Evolutionary conservation across 805 yeast genomes (phyloP).

Genomic region (Pichia manshurica): DNA sequence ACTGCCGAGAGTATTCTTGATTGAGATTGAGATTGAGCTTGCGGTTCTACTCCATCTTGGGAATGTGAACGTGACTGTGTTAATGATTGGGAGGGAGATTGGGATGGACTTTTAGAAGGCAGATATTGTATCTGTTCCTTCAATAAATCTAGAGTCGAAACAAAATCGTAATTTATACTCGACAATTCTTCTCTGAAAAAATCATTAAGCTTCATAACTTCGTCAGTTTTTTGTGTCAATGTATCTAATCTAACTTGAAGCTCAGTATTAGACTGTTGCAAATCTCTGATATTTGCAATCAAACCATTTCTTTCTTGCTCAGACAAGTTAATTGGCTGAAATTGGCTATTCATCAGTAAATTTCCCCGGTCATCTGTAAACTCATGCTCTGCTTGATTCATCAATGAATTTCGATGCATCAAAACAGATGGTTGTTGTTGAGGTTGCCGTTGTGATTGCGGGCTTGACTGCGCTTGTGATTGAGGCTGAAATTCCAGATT

Average conservation of each 20-base stretch:
- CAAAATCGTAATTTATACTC: conserved; percentile 47
- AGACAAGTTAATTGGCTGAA: neutral
- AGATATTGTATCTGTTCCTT: conserved; percentile 19
- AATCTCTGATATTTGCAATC: neutral
- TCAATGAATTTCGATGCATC: conserved; percentile 11
- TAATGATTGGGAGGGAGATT: too few relatives aligned
- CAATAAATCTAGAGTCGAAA: conserved; percentile 41
- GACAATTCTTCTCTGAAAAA: conserved; percentile 42
- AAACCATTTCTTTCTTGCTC: conserved; percentile 7
- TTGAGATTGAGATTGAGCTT: too few relatives aligned
- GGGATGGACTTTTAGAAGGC: conserved; percentile 6
- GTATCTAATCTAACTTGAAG: neutral
- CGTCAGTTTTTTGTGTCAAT: conserved; percentile 24
- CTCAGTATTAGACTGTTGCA: conserved; percentile 1
- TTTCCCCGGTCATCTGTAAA: neutral
- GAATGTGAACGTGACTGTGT: too few relatives aligned
- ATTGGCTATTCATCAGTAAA: neutral
- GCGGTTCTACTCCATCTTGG: too few relatives aligned
- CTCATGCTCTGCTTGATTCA: neutral
- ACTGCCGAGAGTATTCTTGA: conserved; percentile 16
- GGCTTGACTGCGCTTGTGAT: neutral
- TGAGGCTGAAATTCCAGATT: neutral
- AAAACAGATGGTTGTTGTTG: conserved; percentile 6
- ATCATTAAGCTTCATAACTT: conserved; percentile 42
- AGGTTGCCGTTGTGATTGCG: conserved; percentile 4